These are phyloP conservation scores for Xylaria sp. DNA, from an alignment of 2,329 filamentous ascomycete genomes.

Conservation along the genomic window DNA sequence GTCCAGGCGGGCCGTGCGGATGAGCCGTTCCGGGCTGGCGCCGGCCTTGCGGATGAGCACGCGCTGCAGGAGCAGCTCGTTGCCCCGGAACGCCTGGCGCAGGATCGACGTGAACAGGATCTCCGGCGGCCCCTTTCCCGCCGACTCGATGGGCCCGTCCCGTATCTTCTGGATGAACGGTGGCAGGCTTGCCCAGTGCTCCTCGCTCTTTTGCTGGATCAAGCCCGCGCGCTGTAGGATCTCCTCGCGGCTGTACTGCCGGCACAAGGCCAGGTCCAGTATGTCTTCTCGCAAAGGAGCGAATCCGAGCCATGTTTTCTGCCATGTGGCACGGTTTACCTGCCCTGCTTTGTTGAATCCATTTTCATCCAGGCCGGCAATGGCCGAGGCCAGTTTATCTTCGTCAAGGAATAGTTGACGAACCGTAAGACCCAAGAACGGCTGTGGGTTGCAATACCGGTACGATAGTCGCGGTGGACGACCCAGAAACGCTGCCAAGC, in stretches of 20 bases:
- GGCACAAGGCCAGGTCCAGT: conserved; percentile 38
- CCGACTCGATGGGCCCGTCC: conserved; percentile 24
- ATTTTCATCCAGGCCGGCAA: conserved; percentile 33
- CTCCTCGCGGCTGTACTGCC: conserved; percentile 38
- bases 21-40: conserved; percentile 37
- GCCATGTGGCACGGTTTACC: conserved; percentile 30
- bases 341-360: conserved; percentile 33
- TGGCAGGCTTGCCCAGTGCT: conserved; percentile 34
- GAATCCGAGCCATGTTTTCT: conserved; percentile 32
- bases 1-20: conserved; percentile 34
- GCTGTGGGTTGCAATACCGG: conserved; percentile 37
- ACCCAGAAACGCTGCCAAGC: conserved; percentile 36
- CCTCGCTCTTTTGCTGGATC: conserved; percentile 28
- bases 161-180: conserved; percentile 28
- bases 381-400: conserved; percentile 30
- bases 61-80: conserved; percentile 39
- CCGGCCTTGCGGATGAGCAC: conserved; percentile 40
- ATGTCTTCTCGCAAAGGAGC: conserved; percentile 38
- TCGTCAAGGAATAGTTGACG: conserved; percentile 31
- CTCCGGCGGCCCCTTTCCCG: conserved; percentile 28
- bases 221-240: conserved; percentile 29
- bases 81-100: conserved; percentile 29
- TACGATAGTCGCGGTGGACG: conserved; percentile 39
- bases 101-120: conserved; percentile 31
- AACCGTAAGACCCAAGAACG: conserved; percentile 36